Base-by-base conservation (phyloP, 2,329 filamentous ascomycete species). In the Fusarium denticulatum region DNA sequence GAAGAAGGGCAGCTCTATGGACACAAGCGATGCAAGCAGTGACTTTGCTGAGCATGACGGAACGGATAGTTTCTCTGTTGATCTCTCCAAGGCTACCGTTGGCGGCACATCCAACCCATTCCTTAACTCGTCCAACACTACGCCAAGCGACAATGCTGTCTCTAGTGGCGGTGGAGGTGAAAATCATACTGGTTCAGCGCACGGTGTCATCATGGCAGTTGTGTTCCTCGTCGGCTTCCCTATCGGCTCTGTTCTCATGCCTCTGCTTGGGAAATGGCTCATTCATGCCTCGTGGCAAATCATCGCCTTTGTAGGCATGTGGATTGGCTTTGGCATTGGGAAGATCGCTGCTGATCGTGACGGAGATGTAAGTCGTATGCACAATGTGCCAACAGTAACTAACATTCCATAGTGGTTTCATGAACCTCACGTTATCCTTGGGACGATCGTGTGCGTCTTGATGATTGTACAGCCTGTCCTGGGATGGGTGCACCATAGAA, bases 241-340 rank as follows among this genome's bases (percentile, higher is more conserved):
- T 0, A 45, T 64, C 3, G 61, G 61, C 14, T 64, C 61, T 10
- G 11, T 52, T 6, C 45, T 64, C 7, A 64, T 62, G 57, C 61
- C 57, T 4, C 3, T 64, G 1, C 18, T 64, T 3, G 57, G 57
- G 1, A 52, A 32, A 45, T 64, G 61, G 61, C 32, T 39, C 5
- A 15, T 62, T 2, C 61, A 64, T 7, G 57, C 61, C 24, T 62
- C 61, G 9, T 62, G 61, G 61, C 57, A 64, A 32, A 45, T 52
- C 11, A 39, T 45, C 8, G 37, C 45, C 18, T 64, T 62, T 20
- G 2, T 43, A 1, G 45, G 37, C 1, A 64, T 64, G 61, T 64
- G 61, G 37, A 13, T 63, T 34, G 61, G 61, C 1, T 52, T 64
- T 39, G 61, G 57, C 3, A 15, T 64, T 14, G 61, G 61, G 6